These are phyloP conservation scores for Spizellomyces sp. DNA, from an alignment of 192 early-diverging fungal species.

Conservation along the genomic window DNA sequence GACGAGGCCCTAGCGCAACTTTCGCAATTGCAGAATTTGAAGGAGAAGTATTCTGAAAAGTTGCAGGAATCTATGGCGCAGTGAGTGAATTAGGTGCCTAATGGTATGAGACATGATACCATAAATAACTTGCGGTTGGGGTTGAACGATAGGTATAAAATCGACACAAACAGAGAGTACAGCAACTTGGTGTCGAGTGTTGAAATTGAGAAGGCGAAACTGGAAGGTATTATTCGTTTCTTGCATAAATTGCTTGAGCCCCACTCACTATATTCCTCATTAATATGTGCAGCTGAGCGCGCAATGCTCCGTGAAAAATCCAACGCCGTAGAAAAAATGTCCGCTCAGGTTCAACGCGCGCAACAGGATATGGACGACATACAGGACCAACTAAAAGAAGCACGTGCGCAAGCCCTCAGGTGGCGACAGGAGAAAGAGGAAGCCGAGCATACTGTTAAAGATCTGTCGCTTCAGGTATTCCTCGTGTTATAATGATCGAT, in stretches of 20 bases:
- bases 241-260: not conserved
- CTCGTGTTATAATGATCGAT: no score
- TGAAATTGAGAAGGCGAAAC: slow-evolving; percentile 43
- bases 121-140: not conserved
- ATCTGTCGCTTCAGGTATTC: slow-evolving; percentile 32
- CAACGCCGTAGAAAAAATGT: slow-evolving; percentile 21
- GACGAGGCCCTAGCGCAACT: slow-evolving; percentile 38
- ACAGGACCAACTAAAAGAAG: slow-evolving; percentile 23
- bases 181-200: slow-evolving; percentile 27
- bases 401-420: slow-evolving; percentile 10
- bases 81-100: slow-evolving; percentile 21
- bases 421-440: slow-evolving; percentile 37
- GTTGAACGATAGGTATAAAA: slow-evolving; percentile 41
- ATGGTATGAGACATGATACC: not conserved
- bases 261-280: not conserved
- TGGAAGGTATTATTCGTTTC: slow-evolving; percentile 25
- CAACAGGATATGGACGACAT: slow-evolving; percentile 25
- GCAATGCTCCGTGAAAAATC: slow-evolving; percentile 34
- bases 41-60: slow-evolving; percentile 45
- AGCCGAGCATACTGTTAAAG: slow-evolving; percentile 28
- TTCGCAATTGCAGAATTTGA: slow-evolving; percentile 33
- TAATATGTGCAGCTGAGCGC: slow-evolving; percentile 29
- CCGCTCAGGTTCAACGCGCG: slow-evolving; percentile 12
- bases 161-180: slow-evolving; percentile 47
- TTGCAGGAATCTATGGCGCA: slow-evolving; percentile 49